A percentile compares a stretch with the other conserved stretches of the same genome.
phyloP scores from a whole-genome alignment of 2,329 filamentous ascomycete species.

The Cephalotrichum gorgonifer region DNA sequence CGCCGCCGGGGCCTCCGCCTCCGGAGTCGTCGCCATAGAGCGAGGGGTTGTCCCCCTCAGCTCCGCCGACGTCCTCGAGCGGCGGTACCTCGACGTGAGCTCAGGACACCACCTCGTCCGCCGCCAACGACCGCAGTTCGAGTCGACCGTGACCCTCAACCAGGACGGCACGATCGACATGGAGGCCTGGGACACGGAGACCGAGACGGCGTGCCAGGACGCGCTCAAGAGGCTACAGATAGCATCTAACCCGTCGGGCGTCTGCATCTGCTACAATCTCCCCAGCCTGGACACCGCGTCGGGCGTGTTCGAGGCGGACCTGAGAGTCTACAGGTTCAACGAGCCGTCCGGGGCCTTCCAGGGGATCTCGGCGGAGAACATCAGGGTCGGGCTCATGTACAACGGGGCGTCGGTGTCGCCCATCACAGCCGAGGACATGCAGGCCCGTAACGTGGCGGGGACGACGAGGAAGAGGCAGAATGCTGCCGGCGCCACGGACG shows the following conservation, averaged over 20 bases:
- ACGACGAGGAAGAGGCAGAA: conserved; percentile 9
- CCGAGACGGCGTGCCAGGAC: conserved; percentile 46
- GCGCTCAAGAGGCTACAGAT: conserved; percentile 44
- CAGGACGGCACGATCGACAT: conserved; percentile 38
- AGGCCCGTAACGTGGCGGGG: not conserved
- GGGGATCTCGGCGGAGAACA: conserved; percentile 38
- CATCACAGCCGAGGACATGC: conserved; percentile 17
- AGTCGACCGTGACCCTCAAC: conserved; percentile 20
- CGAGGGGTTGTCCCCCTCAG: conserved; percentile 5
- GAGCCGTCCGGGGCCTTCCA: conserved; percentile 43
- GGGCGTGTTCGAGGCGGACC: conserved; percentile 66
- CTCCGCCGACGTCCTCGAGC: conserved; percentile 7
- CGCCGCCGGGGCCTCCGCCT: conserved; percentile 8
- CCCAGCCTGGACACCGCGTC: conserved; percentile 56
- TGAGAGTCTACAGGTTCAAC: conserved; percentile 63
- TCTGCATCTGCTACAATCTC: conserved; percentile 76
- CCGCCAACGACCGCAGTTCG: not conserved
- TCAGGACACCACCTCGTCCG: not conserved
- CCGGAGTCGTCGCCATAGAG: not conserved
- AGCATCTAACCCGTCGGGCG: conserved; percentile 63
- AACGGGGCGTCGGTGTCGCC: conserved; percentile 40
- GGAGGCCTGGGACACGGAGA: conserved; percentile 45
- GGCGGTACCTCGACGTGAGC: conserved; percentile 7
- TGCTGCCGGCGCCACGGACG: conserved; percentile 9
- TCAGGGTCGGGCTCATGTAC: conserved; percentile 45